Percentiles rank a stretch among this genome's conserved stretches.
Conservation (phyloP, 176 grass and related monocot genomes). For the Puya raimondii region DNA sequence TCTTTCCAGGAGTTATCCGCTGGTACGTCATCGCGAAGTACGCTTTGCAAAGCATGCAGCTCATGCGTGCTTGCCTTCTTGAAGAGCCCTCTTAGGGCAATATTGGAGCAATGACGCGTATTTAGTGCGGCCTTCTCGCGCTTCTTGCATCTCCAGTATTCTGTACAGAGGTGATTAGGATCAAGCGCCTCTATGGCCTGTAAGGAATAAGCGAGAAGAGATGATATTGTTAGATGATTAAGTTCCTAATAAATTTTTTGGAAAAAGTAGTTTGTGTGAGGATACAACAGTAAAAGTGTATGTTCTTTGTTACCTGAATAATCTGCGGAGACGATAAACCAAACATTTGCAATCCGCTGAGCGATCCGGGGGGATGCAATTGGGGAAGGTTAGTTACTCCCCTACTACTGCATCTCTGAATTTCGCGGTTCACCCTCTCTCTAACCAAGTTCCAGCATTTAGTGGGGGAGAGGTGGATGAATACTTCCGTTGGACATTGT, state of each 20-base stretch:
- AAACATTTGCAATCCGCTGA: conserved; percentile 26
- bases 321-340: conserved; percentile 18
- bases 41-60: conserved; percentile 5
- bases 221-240: too few species aligned
- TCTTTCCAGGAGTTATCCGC: conserved; percentile 31
- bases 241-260: too few species aligned
- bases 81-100: background rate
- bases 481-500: conserved; percentile 12
- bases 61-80: conserved; percentile 10
- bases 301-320: conserved; percentile 6
- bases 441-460: conserved; percentile 25
- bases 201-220: background rate
- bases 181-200: conserved; percentile 17
- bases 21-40: background rate
- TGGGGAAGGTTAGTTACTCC: conserved; percentile 14
- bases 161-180: conserved; percentile 5
- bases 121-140: background rate
- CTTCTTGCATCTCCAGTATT: conserved; percentile 10
- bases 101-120: background rate
- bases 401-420: background rate
- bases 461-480: conserved; percentile 12
- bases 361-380: conserved; percentile 12
- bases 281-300: too few species aligned
- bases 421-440: conserved; percentile 19
- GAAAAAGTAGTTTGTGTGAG: background rate